phyloP scores from a whole-genome alignment of 176 grass and related monocot genomes.

The Elymus sibiricus region DNA sequence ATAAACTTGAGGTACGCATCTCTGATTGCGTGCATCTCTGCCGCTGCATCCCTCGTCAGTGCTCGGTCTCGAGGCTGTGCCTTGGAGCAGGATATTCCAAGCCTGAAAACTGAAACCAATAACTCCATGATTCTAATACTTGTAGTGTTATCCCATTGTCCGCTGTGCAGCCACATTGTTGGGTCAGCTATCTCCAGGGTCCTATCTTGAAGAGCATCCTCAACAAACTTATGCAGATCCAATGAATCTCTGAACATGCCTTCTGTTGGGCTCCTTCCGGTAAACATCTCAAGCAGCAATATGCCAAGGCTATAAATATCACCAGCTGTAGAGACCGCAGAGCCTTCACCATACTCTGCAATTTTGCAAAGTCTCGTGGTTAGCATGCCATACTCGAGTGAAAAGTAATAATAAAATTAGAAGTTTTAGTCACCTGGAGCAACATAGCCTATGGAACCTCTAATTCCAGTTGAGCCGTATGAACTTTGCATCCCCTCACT shows the following conservation, averaged over 20 bases:
- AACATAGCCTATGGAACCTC: background rate
- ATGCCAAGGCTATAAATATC: background rate
- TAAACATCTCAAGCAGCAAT: background rate
- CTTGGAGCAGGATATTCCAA: background rate
- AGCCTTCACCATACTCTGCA: background rate
- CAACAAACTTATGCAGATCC: background rate
- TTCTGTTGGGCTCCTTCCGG: background rate
- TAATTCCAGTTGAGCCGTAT: background rate
- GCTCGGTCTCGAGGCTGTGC: background rate
- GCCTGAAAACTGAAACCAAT: background rate
- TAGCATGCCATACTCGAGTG: background rate
- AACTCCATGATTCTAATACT: background rate
- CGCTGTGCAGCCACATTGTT: background rate
- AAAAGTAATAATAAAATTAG: background rate
- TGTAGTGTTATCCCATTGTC: background rate
- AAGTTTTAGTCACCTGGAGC: background rate
- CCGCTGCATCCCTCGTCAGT: background rate
- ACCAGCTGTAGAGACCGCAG: background rate
- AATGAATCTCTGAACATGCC: background rate
- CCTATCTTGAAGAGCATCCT: background rate
- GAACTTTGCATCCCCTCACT: background rate
- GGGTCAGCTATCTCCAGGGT: background rate
- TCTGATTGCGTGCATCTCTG: background rate
- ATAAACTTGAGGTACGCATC: background rate
- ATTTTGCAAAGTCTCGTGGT: background rate